Conservation (phyloP, 2,329 filamentous ascomycete species). For the Metarhizium anisopliae region DNA sequence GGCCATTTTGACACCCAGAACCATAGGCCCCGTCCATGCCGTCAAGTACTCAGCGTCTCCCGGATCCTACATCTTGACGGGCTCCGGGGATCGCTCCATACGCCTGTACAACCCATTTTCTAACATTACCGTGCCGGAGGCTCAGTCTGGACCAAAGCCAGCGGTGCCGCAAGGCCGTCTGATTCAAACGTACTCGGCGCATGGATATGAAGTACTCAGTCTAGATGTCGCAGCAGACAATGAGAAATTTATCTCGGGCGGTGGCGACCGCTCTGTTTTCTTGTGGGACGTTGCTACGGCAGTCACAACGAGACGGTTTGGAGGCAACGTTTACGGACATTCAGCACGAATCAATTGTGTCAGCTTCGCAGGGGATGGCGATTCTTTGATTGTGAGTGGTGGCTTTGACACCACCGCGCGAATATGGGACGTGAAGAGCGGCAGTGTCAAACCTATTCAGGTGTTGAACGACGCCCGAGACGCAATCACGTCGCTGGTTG, state of each 20-base stretch:
- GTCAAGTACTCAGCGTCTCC: slow-evolving; percentile 64
- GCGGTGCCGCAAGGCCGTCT: slow-evolving; percentile 44
- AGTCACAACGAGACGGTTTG: slow-evolving; percentile 67
- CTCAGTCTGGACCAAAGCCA: slow-evolving; percentile 16
- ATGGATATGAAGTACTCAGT: slow-evolving; percentile 87
- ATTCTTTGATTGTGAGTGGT: slow-evolving; percentile 62
- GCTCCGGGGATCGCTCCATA: slow-evolving; percentile 75
- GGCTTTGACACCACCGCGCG: slow-evolving; percentile 69
- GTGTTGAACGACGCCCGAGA: slow-evolving; percentile 65
- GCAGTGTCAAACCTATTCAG: slow-evolving; percentile 57
- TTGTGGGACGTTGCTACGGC: slow-evolving; percentile 88
- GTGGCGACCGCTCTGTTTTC: slow-evolving; percentile 85
- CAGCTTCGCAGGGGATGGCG: slow-evolving; percentile 66
- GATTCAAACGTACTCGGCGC: slow-evolving; percentile 81
- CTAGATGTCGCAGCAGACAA: slow-evolving; percentile 70
- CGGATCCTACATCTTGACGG: slow-evolving; percentile 73
- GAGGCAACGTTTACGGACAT: slow-evolving; percentile 53
- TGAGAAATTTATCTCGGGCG: slow-evolving; percentile 73
- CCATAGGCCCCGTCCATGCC: slow-evolving; percentile 59
- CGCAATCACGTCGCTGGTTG: slow-evolving; percentile 45
- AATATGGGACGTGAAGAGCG: slow-evolving; percentile 60
- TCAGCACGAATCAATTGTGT: slow-evolving; percentile 68
- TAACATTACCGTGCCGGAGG: slow-evolving; percentile 27
- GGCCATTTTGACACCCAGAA: not conserved
- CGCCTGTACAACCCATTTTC: slow-evolving; percentile 75